Evolutionary conservation across 148 eudicot species (phyloP).

Genomic region (Fagopyrum tataricum): DNA sequence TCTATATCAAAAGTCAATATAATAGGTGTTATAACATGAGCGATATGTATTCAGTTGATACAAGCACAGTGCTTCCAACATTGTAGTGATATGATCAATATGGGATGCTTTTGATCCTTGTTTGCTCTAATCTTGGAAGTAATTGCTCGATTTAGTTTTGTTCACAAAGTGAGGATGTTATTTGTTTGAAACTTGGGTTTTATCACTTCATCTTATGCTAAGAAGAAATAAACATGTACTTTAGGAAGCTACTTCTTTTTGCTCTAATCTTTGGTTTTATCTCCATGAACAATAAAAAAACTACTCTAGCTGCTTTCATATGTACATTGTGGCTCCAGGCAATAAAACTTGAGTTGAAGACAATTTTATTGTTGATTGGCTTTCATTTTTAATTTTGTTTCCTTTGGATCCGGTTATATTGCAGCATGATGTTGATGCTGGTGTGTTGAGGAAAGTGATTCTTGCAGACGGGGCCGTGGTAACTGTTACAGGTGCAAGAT

Average conservation of each 20-base stretch:
- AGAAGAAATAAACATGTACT: neutral
- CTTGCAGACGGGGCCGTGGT: constrained; percentile 87
- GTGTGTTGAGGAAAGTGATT: constrained; percentile 67
- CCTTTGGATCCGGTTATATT: neutral
- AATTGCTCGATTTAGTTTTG: neutral
- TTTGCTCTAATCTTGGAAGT: neutral
- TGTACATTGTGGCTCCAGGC: neutral
- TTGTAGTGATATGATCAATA: neutral
- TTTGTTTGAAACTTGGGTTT: neutral
- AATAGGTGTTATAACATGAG: no score
- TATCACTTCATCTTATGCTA: neutral
- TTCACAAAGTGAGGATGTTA: neutral
- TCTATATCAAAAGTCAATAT: no score
- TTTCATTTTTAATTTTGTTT: neutral
- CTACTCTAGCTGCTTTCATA: neutral
- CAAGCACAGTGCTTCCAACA: neutral
- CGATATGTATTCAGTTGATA: no score
- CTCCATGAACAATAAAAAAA: no score
- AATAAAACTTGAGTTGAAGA: neutral
- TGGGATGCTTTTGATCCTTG: neutral
- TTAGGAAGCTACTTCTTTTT: neutral
- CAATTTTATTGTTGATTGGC: neutral
- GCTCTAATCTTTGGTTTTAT: neutral
- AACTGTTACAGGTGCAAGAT: constrained; percentile 86
- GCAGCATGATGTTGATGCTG: constrained; percentile 97